Evolutionary conservation across 2,329 filamentous ascomycete genomes (phyloP).

Genomic region (Venturiaceae sp.): DNA sequence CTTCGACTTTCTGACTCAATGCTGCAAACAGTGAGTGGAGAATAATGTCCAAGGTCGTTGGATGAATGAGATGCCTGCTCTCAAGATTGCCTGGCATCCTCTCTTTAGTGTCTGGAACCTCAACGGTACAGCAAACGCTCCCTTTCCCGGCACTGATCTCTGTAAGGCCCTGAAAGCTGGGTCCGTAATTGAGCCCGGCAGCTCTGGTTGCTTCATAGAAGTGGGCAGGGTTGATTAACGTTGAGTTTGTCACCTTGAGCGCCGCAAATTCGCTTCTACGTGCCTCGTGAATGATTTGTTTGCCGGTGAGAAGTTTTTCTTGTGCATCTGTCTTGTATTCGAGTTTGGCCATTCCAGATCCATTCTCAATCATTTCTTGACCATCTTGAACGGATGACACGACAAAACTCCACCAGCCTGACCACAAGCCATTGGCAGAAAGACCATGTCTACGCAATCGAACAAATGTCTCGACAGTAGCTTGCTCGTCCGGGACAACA

Average conservation of each 20-base stretch:
- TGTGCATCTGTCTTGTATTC: conserved; percentile 2
- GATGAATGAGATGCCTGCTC: conserved; percentile 3
- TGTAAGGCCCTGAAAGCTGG: neutral
- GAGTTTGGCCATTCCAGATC: conserved; percentile 14
- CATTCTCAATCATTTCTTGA: conserved; percentile 13
- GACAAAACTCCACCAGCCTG: conserved; percentile 15
- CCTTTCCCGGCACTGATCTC: neutral
- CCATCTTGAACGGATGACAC: conserved; percentile 14
- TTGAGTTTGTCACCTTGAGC: neutral
- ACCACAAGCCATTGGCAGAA: conserved; percentile 12
- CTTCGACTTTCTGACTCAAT: neutral
- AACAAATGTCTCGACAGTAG: conserved; percentile 13
- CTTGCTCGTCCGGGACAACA: conserved; percentile 13
- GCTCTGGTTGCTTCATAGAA: neutral
- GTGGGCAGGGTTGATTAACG: neutral
- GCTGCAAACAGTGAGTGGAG: conserved; percentile 3
- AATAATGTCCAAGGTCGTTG: conserved; percentile 5
- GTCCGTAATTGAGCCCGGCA: conserved; percentile 4
- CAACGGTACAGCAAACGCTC: neutral
- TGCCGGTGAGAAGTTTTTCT: neutral
- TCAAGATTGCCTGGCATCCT: neutral
- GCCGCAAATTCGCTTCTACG: no score
- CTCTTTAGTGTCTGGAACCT: neutral
- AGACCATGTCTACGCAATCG: conserved; percentile 11
- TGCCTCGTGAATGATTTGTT: neutral